Conservation (phyloP, 1,139 yeast species). For the Suhomyces kunorum region DNA sequence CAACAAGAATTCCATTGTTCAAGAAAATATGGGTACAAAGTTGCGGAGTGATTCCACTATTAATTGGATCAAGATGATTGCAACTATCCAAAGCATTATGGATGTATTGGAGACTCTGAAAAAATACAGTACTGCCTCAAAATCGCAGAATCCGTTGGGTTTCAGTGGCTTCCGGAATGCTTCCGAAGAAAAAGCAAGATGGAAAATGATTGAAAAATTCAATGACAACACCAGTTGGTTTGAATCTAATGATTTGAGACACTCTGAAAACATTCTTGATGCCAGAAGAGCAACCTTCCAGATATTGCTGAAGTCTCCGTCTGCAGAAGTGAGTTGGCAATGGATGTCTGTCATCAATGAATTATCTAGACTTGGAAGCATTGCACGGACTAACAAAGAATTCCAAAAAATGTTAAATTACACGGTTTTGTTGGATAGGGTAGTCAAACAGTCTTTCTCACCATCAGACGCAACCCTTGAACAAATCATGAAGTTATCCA, state of each 20-base stretch:
- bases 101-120: constrained; percentile 11
- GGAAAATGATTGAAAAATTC: constrained; percentile 10
- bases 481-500: constrained; percentile 31
- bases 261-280: constrained; percentile 43
- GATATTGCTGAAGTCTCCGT: constrained; percentile 18
- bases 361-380: constrained; percentile 40
- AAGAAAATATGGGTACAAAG: neutral
- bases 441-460: constrained; percentile 27
- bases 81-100: constrained; percentile 33
- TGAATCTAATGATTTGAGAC: constrained; percentile 30
- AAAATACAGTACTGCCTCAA: neutral
- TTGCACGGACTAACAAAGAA: constrained; percentile 37
- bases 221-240: constrained; percentile 38
- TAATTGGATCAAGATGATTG: constrained; percentile 40
- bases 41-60: constrained; percentile 11
- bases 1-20: constrained; percentile 15
- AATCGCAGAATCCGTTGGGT: constrained; percentile 1
- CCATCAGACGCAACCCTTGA: constrained; percentile 8
- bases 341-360: constrained; percentile 40
- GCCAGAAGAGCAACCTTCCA: constrained; percentile 41
- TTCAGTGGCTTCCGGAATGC: neutral
- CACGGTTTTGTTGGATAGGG: constrained; percentile 45
- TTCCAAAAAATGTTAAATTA: constrained; percentile 54
- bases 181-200: neutral
- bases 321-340: constrained; percentile 9